Base-by-base conservation (phyloP, 192 early-diverging fungal genomes). In the Obelidium mucronatum region DNA sequence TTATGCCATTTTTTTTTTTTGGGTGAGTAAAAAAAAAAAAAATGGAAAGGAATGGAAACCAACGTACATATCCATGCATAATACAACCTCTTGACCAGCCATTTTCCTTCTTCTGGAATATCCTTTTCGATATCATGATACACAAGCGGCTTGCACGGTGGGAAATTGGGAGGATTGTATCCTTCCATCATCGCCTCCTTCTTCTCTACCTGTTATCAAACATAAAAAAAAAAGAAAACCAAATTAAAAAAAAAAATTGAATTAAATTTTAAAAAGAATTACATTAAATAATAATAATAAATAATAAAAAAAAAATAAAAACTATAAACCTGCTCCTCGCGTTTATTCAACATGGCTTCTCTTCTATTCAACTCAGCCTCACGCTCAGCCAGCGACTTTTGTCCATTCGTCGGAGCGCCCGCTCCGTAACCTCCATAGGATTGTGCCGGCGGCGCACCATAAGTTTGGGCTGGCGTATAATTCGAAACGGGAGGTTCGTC, bases 111-210 rank as follows among this genome's bases (percentile, higher is more conserved):
- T 13, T 70, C 56, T 19, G 83, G 83, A 58, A 84, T 84, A 30
- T 84, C 83, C 13, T 78, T 75, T 26, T 82, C 77, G 33, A 84
- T 84, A 40, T 80, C 78, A 55, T 84, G 83, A 54, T 84, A 84
- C 0, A 84, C 60, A 53, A 84, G 65, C 51, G 83, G 83, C 42
- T 63, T 40, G 76, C 59, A 80, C 13, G 73, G 77, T 26, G 79
- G 79, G 71, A 77, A 83, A 53, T 83, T 83, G 3, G 82, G 82
- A 11, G 74, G 40, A 6, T 78, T 26, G 63, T 51, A 76, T 24
- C 54, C 71, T 33, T 39, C 68, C 53, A 81, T 28, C 2, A 17
- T n/a, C 30, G 53, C 56, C 54, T 83, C 82, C 40, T 74, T 62
- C n/a, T 73, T 65, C 2, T 26, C 40, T 11, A 83, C 73, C 70